Conservation (phyloP, 148 eudicot genomes). For the Amaranthus hypochondriacus region DNA sequence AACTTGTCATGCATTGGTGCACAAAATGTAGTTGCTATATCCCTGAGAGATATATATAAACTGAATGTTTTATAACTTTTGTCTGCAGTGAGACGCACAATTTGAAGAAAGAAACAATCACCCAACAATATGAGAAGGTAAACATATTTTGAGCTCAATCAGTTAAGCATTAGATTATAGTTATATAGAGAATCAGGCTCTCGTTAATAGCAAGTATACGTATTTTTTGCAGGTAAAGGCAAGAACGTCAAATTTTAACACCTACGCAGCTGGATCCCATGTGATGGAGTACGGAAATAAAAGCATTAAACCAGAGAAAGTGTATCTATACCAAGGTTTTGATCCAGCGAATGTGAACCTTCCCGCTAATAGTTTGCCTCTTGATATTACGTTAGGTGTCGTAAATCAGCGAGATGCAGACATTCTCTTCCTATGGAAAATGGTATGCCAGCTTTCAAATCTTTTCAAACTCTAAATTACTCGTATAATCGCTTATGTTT, state of each 20-base stretch:
- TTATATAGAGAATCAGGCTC: background rate
- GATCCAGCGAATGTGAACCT: slow-evolving; percentile 44
- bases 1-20: too few species aligned
- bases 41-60: background rate
- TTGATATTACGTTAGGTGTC: slow-evolving; percentile 38
- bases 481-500: too few species aligned
- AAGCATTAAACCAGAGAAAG: slow-evolving; percentile 53
- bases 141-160: slow-evolving; percentile 6
- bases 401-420: slow-evolving; percentile 92
- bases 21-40: too few species aligned
- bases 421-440: slow-evolving; percentile 70
- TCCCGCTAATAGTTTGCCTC: slow-evolving; percentile 39
- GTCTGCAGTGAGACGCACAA: slow-evolving; percentile 72
- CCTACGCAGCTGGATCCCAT: slow-evolving; percentile 52
- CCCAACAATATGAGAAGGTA: slow-evolving; percentile 61
- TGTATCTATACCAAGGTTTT: slow-evolving; percentile 47
- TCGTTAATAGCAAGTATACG: background rate
- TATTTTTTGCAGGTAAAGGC: slow-evolving; percentile 54
- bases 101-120: slow-evolving; percentile 68
- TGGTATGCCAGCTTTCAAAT: slow-evolving; percentile 26
- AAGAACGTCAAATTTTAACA: slow-evolving; percentile 71
- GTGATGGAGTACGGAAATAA: slow-evolving; percentile 92
- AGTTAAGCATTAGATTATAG: background rate
- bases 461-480: background rate
- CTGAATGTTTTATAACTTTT: background rate